Base-by-base conservation (phyloP, 495 filamentous ascomycete genomes). In the Polyplosphaeria fusca region DNA sequence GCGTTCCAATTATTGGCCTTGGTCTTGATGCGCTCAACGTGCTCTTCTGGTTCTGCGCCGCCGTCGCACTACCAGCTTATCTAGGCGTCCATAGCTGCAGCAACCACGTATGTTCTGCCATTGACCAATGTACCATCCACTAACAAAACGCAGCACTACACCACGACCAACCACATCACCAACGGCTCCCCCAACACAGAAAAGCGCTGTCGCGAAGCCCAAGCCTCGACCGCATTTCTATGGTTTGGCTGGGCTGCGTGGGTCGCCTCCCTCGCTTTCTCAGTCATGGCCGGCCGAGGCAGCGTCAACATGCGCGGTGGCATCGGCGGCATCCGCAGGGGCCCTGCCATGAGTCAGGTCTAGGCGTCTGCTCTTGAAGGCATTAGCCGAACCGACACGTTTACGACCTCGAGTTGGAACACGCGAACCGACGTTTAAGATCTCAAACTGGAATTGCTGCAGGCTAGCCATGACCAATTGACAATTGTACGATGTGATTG, bases 201-300 rank as follows among this genome's bases (percentile, higher is more conserved):
- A 11, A 82, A 83, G 71, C 77, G 83, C 61, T 89, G 86, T 70
- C 82, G 74, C 37, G 84, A 89, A 67, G 80, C 83, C 7, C 84
- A 88, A 71, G 86, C 86, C 4, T 73, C 78, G 3, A 75, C 70
- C 28, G 84, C 86, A 0, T 89, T 89, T 76, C 75, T 87, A 55
- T 89, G 82, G 82, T 87, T 89, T 71, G 80, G 75, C 48, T 87
- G 85, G 75, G 79, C 76, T 18, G 67, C 81, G 0, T 89, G 76
- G 66, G 72, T 74, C 52, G 79, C 69, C 16, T 82, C 82, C 2
- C 55, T 80, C 18, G 61, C 80, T 40, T 63, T 86, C 35, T 80
- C 77, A 0, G 55, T 74, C 65, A 58, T 87, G 66, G 52, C 64
- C 71, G 41, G 73, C 72, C 19, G 62, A 1, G 58, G 71, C 4